Conservation (phyloP, 2,329 filamentous ascomycete species). For the Trichoderma lentiforme region DNA sequence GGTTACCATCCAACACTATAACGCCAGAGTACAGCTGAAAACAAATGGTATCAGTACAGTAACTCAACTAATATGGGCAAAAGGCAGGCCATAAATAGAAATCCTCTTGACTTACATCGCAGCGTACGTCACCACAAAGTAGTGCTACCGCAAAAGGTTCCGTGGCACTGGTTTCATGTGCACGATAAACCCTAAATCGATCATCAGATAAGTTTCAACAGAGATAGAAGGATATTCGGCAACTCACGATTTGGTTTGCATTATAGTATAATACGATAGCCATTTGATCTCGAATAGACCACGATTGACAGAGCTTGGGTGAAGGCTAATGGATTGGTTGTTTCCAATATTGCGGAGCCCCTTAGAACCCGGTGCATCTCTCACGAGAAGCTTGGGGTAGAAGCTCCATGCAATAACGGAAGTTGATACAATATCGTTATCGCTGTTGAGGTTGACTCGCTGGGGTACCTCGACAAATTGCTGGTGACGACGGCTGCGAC, state of each 20-base stretch:
- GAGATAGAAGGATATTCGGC: not conserved
- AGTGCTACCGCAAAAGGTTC: slow-evolving; percentile 81
- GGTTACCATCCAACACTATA: slow-evolving; percentile 81
- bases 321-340: slow-evolving; percentile 84
- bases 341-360: slow-evolving; percentile 89
- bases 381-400: slow-evolving; percentile 85
- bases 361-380: slow-evolving; percentile 66
- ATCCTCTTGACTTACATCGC: slow-evolving; percentile 58
- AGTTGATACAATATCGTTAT: slow-evolving; percentile 74
- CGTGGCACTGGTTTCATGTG: slow-evolving; percentile 79
- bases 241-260: slow-evolving; percentile 79
- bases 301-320: slow-evolving; percentile 88
- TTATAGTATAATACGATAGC: slow-evolving; percentile 95
- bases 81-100: not conserved
- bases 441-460: slow-evolving; percentile 69
- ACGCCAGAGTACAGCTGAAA: slow-evolving; percentile 80
- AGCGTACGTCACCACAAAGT: slow-evolving; percentile 83
- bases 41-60: not conserved
- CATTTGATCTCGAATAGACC: slow-evolving; percentile 65
- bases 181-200: slow-evolving; percentile 68
- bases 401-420: slow-evolving; percentile 91
- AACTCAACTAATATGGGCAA: not conserved
- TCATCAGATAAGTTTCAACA: slow-evolving; percentile 16
- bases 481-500: slow-evolving; percentile 57
- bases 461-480: slow-evolving; percentile 80